Base-by-base conservation (phyloP, 139 green algal genomes). In the Spirogloea muscicola region DNA sequence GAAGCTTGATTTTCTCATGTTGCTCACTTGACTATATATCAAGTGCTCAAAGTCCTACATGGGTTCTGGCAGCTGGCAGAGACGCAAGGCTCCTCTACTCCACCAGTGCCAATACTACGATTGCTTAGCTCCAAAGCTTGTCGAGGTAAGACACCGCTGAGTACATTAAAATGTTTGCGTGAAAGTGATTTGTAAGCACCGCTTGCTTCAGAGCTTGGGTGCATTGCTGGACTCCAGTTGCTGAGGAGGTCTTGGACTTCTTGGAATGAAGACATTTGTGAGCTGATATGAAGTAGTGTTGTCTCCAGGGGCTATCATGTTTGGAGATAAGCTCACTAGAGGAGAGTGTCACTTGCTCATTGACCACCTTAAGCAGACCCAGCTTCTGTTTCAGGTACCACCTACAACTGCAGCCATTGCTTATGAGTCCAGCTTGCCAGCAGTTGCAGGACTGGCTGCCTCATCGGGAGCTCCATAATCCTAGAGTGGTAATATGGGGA, bases 51-150 rank as follows among this genome's bases (percentile, higher is more conserved):
- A 16, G n/a, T 31, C 16, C 52, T 63, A 10, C 13, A 31, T 10
- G 9, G 9, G 13, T 16, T n/a, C n/a, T 34, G 16, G 13, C 41
- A 73, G 72, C 58, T 81, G 25, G 49, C 6, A 7, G 61, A 82
- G 13, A 81, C 72, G 40, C 9, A 77, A 43, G 72, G 72, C 27
- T 9, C 72, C 31, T 68, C 42, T 7, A 62, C 43, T 33, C 29
- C 64, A 29, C 64, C 72, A 18, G 27, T 36, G n/a, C n/a, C 67
- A 18, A 33, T 81, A 3, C 72, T 34, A 13, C 34, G 42, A 3
- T 7, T 82, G 3, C 72, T 81, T 27, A 80, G 62, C 25, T 81
- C 72, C 7, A 81, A 84, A 31, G 72, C 72, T 5, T 81, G 72
- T 41, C 49, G 72, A 75, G 51, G 59, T 68, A 36, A 68, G 10